Percentiles rank a stretch among this genome's conserved stretches.
phyloP scores from a whole-genome alignment of 306 rosid genomes.

The Alnus rubra region DNA sequence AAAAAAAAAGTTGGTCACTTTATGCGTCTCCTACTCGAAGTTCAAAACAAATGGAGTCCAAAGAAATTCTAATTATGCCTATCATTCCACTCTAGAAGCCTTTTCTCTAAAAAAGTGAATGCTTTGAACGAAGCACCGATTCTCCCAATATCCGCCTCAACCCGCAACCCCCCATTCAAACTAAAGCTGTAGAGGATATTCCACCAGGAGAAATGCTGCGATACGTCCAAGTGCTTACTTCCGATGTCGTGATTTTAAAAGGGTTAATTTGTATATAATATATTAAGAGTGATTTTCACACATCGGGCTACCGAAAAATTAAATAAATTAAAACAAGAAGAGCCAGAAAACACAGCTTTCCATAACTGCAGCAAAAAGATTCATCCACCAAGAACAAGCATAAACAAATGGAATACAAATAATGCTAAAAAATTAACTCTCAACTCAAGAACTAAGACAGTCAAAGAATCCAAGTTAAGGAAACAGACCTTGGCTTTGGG shows the following conservation, averaged over 20 bases:
- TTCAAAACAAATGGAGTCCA: constrained; percentile 13
- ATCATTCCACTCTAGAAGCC: constrained; percentile 25
- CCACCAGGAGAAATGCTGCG: no score
- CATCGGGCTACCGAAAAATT: neutral
- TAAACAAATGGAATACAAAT: neutral
- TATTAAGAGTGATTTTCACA: neutral
- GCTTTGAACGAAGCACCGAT: constrained; percentile 3
- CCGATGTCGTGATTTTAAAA: no score
- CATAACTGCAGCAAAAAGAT: neutral
- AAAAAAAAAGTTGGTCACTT: constrained; percentile 25
- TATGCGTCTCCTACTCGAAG: constrained; percentile 22
- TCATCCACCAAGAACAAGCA: constrained; percentile 5
- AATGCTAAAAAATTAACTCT: no score
- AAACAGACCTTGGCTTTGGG: constrained; percentile 81
- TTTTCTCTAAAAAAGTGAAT: neutral
- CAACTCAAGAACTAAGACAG: neutral
- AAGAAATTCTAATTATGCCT: constrained; percentile 14
- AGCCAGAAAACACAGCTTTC: constrained; percentile 6
- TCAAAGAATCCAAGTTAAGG: neutral
- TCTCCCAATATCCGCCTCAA: constrained; percentile 7
- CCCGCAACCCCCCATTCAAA: constrained; percentile 15
- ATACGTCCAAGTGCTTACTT: no score
- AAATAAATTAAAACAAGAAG: neutral
- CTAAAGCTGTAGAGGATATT: neutral
- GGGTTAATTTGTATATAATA: no score